phyloP scores from a whole-genome alignment of 257 asterid species.

The Gentiana macrophylla region DNA sequence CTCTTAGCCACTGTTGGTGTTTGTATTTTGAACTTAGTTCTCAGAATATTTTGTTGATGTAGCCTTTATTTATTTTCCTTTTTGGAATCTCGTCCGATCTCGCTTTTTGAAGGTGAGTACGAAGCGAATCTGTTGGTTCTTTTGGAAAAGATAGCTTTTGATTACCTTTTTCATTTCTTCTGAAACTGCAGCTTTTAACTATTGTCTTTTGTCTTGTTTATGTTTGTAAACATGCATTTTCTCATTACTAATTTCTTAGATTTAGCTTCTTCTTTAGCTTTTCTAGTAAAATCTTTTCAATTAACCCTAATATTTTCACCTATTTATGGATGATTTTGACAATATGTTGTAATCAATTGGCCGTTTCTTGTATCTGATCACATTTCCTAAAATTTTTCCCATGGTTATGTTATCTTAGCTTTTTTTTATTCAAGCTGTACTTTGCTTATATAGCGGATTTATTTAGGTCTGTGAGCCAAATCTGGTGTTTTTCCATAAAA shows the following conservation, averaged over 20 bases:
- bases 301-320: background rate
- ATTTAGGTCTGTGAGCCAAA: background rate
- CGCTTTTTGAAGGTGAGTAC: constrained; percentile 34
- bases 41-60: constrained; percentile 1
- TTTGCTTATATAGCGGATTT: background rate
- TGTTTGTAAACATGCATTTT: background rate
- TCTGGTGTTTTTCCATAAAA: too few species aligned
- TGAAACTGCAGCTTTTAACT: constrained; percentile 11
- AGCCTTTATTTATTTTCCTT: constrained; percentile 15
- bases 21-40: background rate
- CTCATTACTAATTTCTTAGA: constrained; percentile 11
- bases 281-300: constrained; percentile 6
- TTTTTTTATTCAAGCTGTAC: background rate
- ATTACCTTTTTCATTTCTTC: constrained; percentile 13
- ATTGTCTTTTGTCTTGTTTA: background rate
- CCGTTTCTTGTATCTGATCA: background rate
- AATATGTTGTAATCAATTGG: background rate
- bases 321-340: constrained; percentile 1
- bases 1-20: background rate
- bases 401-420: background rate
- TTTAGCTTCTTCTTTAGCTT: constrained; percentile 14
- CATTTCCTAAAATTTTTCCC: background rate
- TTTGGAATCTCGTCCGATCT: constrained; percentile 40
- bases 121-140: constrained; percentile 25
- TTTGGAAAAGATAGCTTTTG: constrained; percentile 8